Evolutionary conservation across 2,329 filamentous ascomycete species (phyloP).

Genomic region (Sporothrix brunneoviolacea): DNA sequence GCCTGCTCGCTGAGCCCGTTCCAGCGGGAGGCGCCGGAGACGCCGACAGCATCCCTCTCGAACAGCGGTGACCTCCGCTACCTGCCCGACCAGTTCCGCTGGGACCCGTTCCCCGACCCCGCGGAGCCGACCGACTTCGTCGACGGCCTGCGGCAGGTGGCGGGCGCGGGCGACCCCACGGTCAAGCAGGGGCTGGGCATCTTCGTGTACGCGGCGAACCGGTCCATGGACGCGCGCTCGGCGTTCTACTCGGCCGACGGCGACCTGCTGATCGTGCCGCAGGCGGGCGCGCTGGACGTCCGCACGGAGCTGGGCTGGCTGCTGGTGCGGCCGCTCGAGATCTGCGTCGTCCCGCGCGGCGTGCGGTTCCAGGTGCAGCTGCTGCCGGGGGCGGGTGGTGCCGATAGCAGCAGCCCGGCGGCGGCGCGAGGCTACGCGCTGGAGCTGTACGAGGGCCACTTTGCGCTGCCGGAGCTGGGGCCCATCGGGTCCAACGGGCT

Average conservation of each 20-base stretch:
- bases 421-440: slow-evolving; percentile 65
- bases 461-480: slow-evolving; percentile 63
- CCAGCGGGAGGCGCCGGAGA: slow-evolving; percentile 24
- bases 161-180: slow-evolving; percentile 71
- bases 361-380: slow-evolving; percentile 68
- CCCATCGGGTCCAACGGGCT: slow-evolving; percentile 68
- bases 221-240: slow-evolving; percentile 64
- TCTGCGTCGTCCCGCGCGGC: slow-evolving; percentile 68
- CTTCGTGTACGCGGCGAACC: slow-evolving; percentile 71
- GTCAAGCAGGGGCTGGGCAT: slow-evolving; percentile 75
- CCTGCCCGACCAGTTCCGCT: slow-evolving; percentile 74
- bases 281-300: slow-evolving; percentile 68
- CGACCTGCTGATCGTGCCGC: slow-evolving; percentile 69
- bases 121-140: slow-evolving; percentile 41
- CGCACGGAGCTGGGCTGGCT: slow-evolving; percentile 70
- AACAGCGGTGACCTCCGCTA: slow-evolving; percentile 50
- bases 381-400: slow-evolving; percentile 31
- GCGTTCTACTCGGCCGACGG: slow-evolving; percentile 83
- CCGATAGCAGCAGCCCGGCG: no score
- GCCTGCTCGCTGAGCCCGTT: slow-evolving; percentile 55
- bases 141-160: slow-evolving; percentile 59
- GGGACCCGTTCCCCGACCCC: slow-evolving; percentile 67
- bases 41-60: neutral
- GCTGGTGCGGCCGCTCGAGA: slow-evolving; percentile 71
- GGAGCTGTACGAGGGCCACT: slow-evolving; percentile 68